A percentile compares a stretch with the other conserved stretches of the same genome.
These are phyloP conservation scores for Exsudoporus floridanus DNA, from an alignment of 1,284 basidiomycete genomes.

Conservation along the genomic window DNA sequence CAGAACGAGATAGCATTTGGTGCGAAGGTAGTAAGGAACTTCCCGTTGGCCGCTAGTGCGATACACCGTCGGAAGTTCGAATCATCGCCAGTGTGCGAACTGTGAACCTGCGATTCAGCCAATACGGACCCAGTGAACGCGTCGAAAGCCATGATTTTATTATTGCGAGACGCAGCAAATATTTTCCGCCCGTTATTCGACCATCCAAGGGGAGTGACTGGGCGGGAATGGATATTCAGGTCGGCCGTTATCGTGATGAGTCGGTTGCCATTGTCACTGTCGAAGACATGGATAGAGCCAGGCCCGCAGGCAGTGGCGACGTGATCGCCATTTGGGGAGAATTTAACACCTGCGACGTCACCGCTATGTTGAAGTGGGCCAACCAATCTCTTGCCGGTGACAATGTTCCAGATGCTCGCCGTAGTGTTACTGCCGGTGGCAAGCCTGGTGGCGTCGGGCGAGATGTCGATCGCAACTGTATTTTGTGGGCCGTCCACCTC, in stretches of 20 bases:
- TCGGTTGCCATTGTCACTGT: background rate
- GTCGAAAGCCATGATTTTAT: background rate
- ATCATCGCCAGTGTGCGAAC: background rate
- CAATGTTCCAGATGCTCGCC: background rate
- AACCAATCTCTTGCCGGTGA: background rate
- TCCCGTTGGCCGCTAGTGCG: background rate
- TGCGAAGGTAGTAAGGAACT: background rate
- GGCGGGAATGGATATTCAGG: no score
- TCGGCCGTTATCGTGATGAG: background rate
- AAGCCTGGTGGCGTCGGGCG: background rate
- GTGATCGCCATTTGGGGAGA: background rate
- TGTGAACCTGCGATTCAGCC: background rate
- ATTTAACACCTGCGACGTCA: background rate
- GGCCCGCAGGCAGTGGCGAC: background rate
- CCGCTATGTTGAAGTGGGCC: background rate
- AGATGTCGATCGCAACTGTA: background rate
- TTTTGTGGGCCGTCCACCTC: background rate
- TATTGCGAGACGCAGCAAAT: background rate
- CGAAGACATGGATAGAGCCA: background rate
- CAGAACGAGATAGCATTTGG: background rate
- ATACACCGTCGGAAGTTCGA: background rate
- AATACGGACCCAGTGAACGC: background rate
- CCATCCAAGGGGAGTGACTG: background rate
- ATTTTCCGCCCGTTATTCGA: background rate
- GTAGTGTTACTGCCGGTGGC: background rate